Base-by-base conservation (phyloP, 2,329 filamentous ascomycete species). In the Epichloe festucae region DNA sequence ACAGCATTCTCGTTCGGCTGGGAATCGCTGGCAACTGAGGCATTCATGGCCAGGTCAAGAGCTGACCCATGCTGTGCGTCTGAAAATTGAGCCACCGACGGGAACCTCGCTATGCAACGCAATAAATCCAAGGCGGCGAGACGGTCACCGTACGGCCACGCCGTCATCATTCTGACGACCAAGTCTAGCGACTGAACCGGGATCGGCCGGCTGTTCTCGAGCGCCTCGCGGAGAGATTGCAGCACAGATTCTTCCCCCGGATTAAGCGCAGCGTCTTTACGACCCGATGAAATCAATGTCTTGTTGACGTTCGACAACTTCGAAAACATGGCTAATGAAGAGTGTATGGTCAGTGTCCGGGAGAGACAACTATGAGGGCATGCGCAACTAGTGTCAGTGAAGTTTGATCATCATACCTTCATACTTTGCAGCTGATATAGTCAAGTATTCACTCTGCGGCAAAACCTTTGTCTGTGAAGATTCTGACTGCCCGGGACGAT, bases 41-140 rank as follows among this genome's bases (percentile, higher is more conserved):
- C 69, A 58, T 43, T 63, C 3, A 77, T 65, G 19, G 71, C 70
- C 5, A 73, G 65, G 36, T 82, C 73, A 6, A 96, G 69, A 12
- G 90, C 70, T 38, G 79, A 82, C 3, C 71, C 72, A 34, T 74
- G 70, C 3, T 71, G 67, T 0, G 75, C 68, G 48, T 79, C 75
- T 0, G 70, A 70, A 48, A 79, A 78, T 7, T 77, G 75, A 2
- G 87, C 84, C n/a, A 82, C 78, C 1, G 77, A 69, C 0, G 87
- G 79, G 5, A 79, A 81, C 1, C 82, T 81, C 1, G 87, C 84
- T 31, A 93, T 74, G 47, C 94, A 82, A n/a, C 93, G 87, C 5
- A 97, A 75, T 1, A 97, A 73, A 65, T 97, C 93, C 1, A 98
- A 77, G 12, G 83, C 87, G 0, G 93, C 87, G 0, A 98, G 76